Evolutionary conservation across 805 yeast species (phyloP), one percentile per base, ranked within the genome.

Genomic region (Candida caryicola): DNA sequence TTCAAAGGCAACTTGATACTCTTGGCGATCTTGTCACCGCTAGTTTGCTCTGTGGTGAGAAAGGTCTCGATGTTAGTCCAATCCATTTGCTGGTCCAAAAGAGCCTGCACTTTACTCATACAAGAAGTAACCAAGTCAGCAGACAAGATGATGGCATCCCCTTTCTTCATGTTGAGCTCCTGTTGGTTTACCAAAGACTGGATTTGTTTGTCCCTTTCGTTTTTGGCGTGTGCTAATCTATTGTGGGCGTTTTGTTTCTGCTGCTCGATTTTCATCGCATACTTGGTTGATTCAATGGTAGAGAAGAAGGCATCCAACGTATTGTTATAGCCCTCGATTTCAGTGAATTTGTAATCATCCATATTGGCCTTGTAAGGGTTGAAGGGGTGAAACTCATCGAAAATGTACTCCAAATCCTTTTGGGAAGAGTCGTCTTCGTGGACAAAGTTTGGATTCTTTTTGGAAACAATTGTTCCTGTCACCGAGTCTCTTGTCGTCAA

Each of bases 1-100:
- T 86, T 79, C 55, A 91, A 68, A 0, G 95, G 93, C 25, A 79
- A 53, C 33, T 71, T 67, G 37, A 90, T 83, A 40, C 69, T 50
- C 26, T 66, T 62, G 0, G 96, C 96, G 39, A 81, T 66, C 4
- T 64, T 59, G 49, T 82, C 85, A 1, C 82, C 81, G 49, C 81
- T 75, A 1, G 66, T 60, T 49, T 86, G 81, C 53, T 91, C 95
- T 35, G 79, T 70, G 33, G 73, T 64, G 36, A 91, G 81, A 40
- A 84, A 62, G 45, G 81, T 79, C 55, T 85, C 96, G 45, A 90
- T 90, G 43, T 87, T 83, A 30, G 77, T 76, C 99, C 99, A 91
- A 57, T 91, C 97, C 87, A 88, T 86, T 46, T 86, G 90, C 54
- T 86, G 93, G 39, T 82, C 81, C 4, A 89, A 45, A 38, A 88